These are phyloP conservation scores for Chytriomyces sp. DNA, from an alignment of 192 early-diverging fungal species.

Conservation along the genomic window DNA sequence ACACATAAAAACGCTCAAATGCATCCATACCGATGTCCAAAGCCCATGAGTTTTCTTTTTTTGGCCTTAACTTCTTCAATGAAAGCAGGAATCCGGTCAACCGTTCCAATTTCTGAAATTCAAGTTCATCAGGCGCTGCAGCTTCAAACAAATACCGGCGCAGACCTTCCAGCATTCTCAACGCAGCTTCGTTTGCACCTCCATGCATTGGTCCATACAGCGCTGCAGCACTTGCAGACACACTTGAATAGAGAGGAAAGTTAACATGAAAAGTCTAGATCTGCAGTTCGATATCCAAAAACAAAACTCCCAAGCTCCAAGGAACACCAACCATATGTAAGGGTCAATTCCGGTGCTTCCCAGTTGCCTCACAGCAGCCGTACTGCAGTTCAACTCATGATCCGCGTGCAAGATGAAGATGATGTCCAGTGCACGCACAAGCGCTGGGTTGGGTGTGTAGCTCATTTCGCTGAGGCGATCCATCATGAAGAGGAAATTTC, in stretches of 20 bases:
- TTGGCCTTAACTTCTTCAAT: conserved; percentile 66
- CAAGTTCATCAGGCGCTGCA: not conserved
- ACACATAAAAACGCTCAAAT: conserved; percentile 2
- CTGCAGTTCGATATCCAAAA: not conserved
- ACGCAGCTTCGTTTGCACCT: conserved; percentile 63
- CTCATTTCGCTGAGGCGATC: conserved; percentile 64
- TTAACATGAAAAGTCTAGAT: not conserved
- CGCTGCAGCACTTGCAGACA: conserved; percentile 66
- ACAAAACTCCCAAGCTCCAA: conserved; percentile 40
- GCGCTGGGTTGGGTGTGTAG: conserved; percentile 63
- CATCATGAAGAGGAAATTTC: conserved; percentile 75
- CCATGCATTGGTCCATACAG: conserved; percentile 73
- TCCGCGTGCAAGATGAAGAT: conserved; percentile 76
- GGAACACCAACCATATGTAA: conserved; percentile 26
- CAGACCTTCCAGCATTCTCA: conserved; percentile 40
- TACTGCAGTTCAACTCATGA: conserved; percentile 57
- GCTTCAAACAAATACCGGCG: not conserved
- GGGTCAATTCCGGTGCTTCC: conserved; percentile 65
- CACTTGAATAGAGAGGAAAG: conserved; percentile 8
- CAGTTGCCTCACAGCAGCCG: conserved; percentile 72
- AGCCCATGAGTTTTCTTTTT: conserved; percentile 65
- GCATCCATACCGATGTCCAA: conserved; percentile 47
- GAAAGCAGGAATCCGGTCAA: conserved; percentile 62
- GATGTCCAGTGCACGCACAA: conserved; percentile 67
- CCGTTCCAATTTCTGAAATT: conserved; percentile 57